phyloP scores from a whole-genome alignment of 768 basidiomycete species.

The Kwoniella botswanensis region DNA sequence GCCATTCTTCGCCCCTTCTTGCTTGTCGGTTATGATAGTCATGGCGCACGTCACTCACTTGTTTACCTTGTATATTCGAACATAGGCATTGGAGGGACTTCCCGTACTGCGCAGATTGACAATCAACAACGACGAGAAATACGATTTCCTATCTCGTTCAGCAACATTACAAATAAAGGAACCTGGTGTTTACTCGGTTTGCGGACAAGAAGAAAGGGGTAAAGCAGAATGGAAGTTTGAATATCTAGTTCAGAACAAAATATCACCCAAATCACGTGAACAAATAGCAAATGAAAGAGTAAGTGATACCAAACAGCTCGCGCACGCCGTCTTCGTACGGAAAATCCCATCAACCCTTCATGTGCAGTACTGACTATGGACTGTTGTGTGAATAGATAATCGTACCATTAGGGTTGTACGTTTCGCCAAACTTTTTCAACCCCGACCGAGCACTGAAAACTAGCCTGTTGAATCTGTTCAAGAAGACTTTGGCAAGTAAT shows the following conservation, averaged over 20 bases:
- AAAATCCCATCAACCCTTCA: not conserved
- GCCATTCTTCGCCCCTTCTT: too few species aligned
- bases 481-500: constrained; percentile 34
- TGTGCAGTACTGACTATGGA: not conserved
- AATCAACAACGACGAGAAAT: constrained; percentile 69
- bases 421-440: constrained; percentile 27
- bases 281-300: constrained; percentile 70
- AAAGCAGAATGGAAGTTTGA: constrained; percentile 77
- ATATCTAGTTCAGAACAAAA: constrained; percentile 72
- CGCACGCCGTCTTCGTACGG: not conserved
- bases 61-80: not conserved
- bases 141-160: constrained; percentile 77
- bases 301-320: constrained; percentile 12
- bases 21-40: too few species aligned
- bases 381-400: constrained; percentile 21
- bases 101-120: constrained; percentile 75
- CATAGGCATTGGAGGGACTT: constrained; percentile 57
- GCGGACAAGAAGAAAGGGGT: constrained; percentile 66
- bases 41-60: not conserved
- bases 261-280: constrained; percentile 61
- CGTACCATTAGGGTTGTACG: constrained; percentile 29
- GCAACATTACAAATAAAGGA: constrained; percentile 71
- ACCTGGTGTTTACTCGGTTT: constrained; percentile 77
- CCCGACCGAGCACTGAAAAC: constrained; percentile 30
- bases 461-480: constrained; percentile 36